Base-by-base conservation (phyloP, 2,329 filamentous ascomycete genomes). In the Cladosporium halotolerans region DNA sequence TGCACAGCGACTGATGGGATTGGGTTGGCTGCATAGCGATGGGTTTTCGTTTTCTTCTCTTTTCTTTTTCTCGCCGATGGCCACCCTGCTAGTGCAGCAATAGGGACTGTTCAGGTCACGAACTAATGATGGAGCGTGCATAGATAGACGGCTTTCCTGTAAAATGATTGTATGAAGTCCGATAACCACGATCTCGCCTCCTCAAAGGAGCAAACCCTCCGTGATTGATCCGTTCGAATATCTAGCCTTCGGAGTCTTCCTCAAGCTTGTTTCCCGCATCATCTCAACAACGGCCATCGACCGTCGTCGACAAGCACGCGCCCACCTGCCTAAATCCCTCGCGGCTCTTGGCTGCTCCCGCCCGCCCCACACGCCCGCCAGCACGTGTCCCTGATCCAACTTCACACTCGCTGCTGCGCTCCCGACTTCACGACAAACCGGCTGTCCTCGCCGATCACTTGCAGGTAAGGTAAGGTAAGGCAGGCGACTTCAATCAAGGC, bases 71-170 rank as follows among this genome's bases (percentile, higher is more conserved):
- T 51, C 43, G 39, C 41, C 47, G 38, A 46, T 47, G 51, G 43
- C 51, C 51, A 32, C 51, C 45, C 51, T 53, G 51, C 51, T 53
- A 53, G 51, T 53, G 51, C 51, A 53, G 51, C 51, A 53, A 46
- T 46, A 53, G 51, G 47, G 47, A 23, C 14, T 3, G 3, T 44
- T 19, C 19, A 3, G 39, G 23, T n/a, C 39, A 36, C 28, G 40
- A 38, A 14, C 13, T 51, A 51, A 51, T 44, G 39, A 39, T 4
- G 31, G 39, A 23, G 13, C 18, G 31, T 43, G 40, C 40, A 51
- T 51, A 38, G 11, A 51, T 51, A 51, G 40, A 18, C 16, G 16
- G 18, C 9, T 13, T 38, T n/a, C 14, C 36, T 38, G 36, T 38
- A 38, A n/a, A 2, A 45, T 13, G 13, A 45, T 32, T 33, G 31